Conservation (phyloP, 1,139 yeast species). For the Debaryomycetaceae sp. region DNA sequence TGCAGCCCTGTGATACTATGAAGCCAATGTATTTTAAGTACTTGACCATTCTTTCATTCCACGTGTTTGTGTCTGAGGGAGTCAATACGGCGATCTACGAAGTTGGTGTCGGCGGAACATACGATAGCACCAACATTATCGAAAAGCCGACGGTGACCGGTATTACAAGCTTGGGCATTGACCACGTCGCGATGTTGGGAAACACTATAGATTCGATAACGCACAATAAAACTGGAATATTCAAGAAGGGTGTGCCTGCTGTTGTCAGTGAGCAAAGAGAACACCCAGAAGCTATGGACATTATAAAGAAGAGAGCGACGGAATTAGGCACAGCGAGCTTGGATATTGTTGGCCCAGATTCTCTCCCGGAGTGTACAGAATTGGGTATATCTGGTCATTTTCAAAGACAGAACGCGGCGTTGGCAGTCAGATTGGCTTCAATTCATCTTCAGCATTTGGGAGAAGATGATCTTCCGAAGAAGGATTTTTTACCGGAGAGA, state of each 20-base stretch:
- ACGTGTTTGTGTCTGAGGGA: slow-evolving; percentile 80
- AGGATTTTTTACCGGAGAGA: slow-evolving; percentile 44
- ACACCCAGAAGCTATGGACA: slow-evolving; percentile 47
- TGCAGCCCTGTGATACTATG: slow-evolving; percentile 56
- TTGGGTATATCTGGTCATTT: slow-evolving; percentile 87
- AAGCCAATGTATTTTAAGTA: slow-evolving; percentile 95
- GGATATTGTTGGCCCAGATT: slow-evolving; percentile 42
- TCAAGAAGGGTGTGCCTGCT: slow-evolving; percentile 66
- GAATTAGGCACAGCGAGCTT: slow-evolving; percentile 56
- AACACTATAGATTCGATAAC: slow-evolving; percentile 85
- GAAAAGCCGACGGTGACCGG: slow-evolving; percentile 82
- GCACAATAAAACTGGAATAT: slow-evolving; percentile 95
- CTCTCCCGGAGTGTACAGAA: slow-evolving; percentile 29
- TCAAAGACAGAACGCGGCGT: slow-evolving; percentile 81
- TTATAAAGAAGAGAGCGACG: slow-evolving; percentile 58
- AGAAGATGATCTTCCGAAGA: slow-evolving; percentile 14
- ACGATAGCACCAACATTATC: slow-evolving; percentile 89
- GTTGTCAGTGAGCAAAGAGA: slow-evolving; percentile 59
- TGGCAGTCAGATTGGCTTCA: slow-evolving; percentile 74
- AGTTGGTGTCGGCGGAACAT: slow-evolving; percentile 98
- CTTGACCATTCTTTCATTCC: slow-evolving; percentile 85
- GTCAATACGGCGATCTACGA: slow-evolving; percentile 93
- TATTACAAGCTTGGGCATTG: slow-evolving; percentile 83
- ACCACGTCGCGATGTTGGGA: slow-evolving; percentile 88
- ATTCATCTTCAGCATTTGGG: slow-evolving; percentile 57